Conservation (phyloP, 352 stramenopile species). For the Globisporangium nodosum region DNA sequence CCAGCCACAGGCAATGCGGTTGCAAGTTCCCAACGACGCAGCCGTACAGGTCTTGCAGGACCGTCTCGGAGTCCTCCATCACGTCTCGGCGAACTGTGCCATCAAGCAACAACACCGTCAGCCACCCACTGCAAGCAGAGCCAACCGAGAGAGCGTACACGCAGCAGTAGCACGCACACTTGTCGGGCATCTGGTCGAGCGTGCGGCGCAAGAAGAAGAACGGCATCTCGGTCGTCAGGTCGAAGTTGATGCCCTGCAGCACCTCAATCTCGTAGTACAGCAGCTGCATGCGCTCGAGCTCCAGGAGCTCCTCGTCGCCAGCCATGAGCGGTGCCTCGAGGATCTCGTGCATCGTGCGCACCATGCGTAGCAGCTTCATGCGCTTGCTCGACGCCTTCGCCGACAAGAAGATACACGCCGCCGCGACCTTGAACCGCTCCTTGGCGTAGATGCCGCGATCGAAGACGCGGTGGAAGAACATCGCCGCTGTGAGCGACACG, state of each 20-base stretch:
- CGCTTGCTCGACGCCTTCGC: conserved; percentile 82
- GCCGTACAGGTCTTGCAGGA: conserved; percentile 63
- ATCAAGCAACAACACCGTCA: too few relatives aligned
- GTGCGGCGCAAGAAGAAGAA: conserved; percentile 62
- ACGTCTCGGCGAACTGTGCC: conserved; percentile 44
- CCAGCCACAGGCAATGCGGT: too few relatives aligned
- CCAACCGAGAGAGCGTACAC: neutral
- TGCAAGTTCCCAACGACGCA: neutral
- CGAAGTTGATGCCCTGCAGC: conserved; percentile 74
- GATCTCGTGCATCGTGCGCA: conserved; percentile 82
- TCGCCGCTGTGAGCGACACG: conserved; percentile 63
- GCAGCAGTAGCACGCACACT: conserved; percentile 21
- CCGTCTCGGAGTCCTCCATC: conserved; percentile 36
- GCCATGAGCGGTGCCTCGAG: conserved; percentile 60
- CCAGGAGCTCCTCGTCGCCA: conserved; percentile 80
- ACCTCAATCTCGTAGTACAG: conserved; percentile 85
- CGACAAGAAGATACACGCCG: conserved; percentile 74
- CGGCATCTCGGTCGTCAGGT: conserved; percentile 73
- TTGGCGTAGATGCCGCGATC: conserved; percentile 74
- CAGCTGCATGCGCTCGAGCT: conserved; percentile 79
- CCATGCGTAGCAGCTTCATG: conserved; percentile 85
- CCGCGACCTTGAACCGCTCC: conserved; percentile 79
- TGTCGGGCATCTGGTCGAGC: conserved; percentile 67
- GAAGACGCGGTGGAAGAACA: conserved; percentile 80
- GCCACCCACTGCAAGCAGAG: too few relatives aligned